Conservation (phyloP, 768 basidiomycete species). For the Exidia glandulosa region DNA sequence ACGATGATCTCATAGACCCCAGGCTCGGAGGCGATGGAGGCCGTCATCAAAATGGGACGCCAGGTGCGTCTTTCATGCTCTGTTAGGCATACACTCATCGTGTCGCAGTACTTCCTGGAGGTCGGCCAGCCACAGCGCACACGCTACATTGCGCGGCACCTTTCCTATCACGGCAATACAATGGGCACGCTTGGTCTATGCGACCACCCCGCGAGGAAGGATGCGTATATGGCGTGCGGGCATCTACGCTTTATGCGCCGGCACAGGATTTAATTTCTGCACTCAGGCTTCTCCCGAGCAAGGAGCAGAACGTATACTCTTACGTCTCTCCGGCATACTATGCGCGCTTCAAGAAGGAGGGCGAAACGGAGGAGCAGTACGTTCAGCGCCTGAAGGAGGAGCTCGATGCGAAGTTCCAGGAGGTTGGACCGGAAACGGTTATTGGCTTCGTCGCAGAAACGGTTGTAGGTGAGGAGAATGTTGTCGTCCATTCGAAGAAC, state of each 20-base stretch:
- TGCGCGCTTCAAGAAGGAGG: slow-evolving; percentile 56
- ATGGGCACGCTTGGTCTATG: slow-evolving; percentile 57
- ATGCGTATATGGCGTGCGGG: slow-evolving; percentile 41
- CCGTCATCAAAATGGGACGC: slow-evolving; percentile 68
- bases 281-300: slow-evolving; percentile 38
- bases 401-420: slow-evolving; percentile 75
- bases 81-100: not conserved
- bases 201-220: slow-evolving; percentile 54
- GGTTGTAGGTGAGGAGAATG: slow-evolving; percentile 20
- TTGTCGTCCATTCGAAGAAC: slow-evolving; percentile 5
- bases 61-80: slow-evolving; percentile 36
- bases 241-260: not conserved
- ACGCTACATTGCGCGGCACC: slow-evolving; percentile 67
- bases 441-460: slow-evolving; percentile 39
- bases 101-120: slow-evolving; percentile 54
- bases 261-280: not conserved
- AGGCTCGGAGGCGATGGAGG: slow-evolving; percentile 89
- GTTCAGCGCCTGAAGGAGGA: slow-evolving; percentile 68
- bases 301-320: slow-evolving; percentile 42
- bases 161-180: slow-evolving; percentile 84
- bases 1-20: too few relatives aligned
- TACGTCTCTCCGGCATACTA: slow-evolving; percentile 85
- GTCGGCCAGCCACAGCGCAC: slow-evolving; percentile 55
- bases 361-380: slow-evolving; percentile 71
- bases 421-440: slow-evolving; percentile 72